Percentiles rank a stretch among this genome's conserved stretches.
Conservation (phyloP, 2,329 filamentous ascomycete genomes). For the Grosmannia serpens region DNA sequence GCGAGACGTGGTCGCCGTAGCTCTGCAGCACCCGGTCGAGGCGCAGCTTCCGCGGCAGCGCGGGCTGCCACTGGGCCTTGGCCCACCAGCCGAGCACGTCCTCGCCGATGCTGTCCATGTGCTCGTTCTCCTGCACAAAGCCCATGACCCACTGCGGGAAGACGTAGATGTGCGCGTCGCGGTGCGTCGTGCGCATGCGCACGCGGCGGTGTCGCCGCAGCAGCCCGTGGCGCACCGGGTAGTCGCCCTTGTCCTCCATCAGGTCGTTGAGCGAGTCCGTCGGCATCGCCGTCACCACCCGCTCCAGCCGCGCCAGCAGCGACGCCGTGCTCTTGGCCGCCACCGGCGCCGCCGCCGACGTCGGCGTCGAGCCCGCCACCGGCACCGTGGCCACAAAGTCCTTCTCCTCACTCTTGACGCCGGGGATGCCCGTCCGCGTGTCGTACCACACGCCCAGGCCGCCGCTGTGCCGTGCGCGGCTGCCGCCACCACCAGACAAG, state of each 20-base stretch:
- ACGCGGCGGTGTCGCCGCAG: constrained; percentile 64
- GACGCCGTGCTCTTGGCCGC: constrained; percentile 25
- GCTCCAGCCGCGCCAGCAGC: constrained; percentile 57
- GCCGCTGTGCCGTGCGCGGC: constrained; percentile 42
- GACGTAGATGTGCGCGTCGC: constrained; percentile 90
- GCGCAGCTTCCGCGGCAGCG: constrained; percentile 66
- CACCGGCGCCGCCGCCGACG: constrained; percentile 18
- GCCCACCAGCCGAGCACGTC: constrained; percentile 94
- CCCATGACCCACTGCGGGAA: constrained; percentile 87
- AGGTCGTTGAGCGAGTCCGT: constrained; percentile 83
- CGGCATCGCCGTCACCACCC: constrained; percentile 74
- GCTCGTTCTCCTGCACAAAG: constrained; percentile 67
- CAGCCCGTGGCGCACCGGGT: constrained; percentile 66
- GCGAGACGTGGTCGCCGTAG: background rate
- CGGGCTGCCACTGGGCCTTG: constrained; percentile 82
- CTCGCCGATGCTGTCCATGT: constrained; percentile 78
- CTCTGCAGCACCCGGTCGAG: constrained; percentile 49
- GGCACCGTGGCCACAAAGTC: constrained; percentile 79
- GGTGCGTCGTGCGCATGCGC: constrained; percentile 70
- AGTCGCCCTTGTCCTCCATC: constrained; percentile 59
- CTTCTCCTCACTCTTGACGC: constrained; percentile 81
- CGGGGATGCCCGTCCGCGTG: constrained; percentile 56
- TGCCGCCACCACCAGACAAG: constrained; percentile 15
- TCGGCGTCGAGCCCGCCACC: constrained; percentile 41
- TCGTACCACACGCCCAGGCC: constrained; percentile 87